Evolutionary conservation across 768 basidiomycete species (phyloP).

Genomic region (Pisolithus microcarpus): DNA sequence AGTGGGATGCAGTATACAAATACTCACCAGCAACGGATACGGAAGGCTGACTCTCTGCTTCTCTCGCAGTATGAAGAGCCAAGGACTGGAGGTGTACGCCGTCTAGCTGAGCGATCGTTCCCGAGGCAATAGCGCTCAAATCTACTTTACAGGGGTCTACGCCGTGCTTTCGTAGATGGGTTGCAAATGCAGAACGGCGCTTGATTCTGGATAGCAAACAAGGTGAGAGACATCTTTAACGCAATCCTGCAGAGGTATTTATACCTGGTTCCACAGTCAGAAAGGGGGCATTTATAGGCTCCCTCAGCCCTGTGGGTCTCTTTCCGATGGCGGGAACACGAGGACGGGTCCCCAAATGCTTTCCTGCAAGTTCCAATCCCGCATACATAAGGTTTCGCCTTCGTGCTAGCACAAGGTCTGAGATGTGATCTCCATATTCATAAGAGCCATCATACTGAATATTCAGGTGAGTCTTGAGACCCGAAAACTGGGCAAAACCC

Average conservation of each 20-base stretch:
- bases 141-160: slow-evolving; percentile 20
- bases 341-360: slow-evolving; percentile 64
- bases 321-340: slow-evolving; percentile 55
- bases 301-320: slow-evolving; percentile 45
- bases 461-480: slow-evolving; percentile 57
- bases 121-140: slow-evolving; percentile 19
- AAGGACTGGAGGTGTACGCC: slow-evolving; percentile 12
- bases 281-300: slow-evolving; percentile 39
- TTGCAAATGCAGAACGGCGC: slow-evolving; percentile 50
- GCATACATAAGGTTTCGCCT: slow-evolving; percentile 47
- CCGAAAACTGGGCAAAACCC: slow-evolving; percentile 51
- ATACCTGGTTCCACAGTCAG: slow-evolving; percentile 44
- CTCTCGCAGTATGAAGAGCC: slow-evolving; percentile 2
- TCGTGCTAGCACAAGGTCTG: slow-evolving; percentile 34
- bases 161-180: slow-evolving; percentile 48
- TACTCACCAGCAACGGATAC: slow-evolving; percentile 12
- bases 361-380: slow-evolving; percentile 38
- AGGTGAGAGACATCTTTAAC: not conserved
- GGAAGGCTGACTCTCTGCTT: slow-evolving; percentile 4
- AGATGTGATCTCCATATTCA: not conserved
- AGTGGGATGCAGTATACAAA: not conserved
- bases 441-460: slow-evolving; percentile 45
- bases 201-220: slow-evolving; percentile 43
- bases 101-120: not conserved
- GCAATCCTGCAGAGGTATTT: slow-evolving; percentile 1